A percentile compares a stretch with the other conserved stretches of the same genome.
Conservation (phyloP, 2,329 filamentous ascomycete genomes). For the Fusarium sororula region DNA sequence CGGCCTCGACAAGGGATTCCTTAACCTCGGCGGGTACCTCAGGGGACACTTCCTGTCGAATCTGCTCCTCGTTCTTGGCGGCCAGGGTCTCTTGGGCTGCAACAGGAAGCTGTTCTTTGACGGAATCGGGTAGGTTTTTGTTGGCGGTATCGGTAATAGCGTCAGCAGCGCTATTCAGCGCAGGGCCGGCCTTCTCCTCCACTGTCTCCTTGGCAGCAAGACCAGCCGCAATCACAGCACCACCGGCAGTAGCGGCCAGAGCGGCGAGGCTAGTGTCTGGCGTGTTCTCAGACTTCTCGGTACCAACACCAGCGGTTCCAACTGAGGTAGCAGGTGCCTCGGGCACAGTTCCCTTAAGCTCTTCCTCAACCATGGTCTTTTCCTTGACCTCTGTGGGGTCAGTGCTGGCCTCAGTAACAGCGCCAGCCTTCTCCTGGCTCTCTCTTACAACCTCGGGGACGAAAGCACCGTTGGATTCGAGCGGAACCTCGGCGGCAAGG, state of each 20-base stretch:
- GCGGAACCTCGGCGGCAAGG: constrained; percentile 73
- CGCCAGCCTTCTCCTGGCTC: constrained; percentile 73
- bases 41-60: constrained; percentile 56
- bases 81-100: constrained; percentile 60
- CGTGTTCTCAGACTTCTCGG: constrained; percentile 60
- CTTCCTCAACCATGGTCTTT: constrained; percentile 76
- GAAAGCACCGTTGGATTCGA: constrained; percentile 59
- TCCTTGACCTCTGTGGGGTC: constrained; percentile 72
- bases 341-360: constrained; percentile 74
- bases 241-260: constrained; percentile 49
- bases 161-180: constrained; percentile 49
- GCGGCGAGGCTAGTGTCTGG: constrained; percentile 53
- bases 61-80: constrained; percentile 53
- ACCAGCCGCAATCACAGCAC: constrained; percentile 44
- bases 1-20: constrained; percentile 66
- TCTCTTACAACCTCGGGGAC: constrained; percentile 69
- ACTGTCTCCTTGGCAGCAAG: constrained; percentile 47
- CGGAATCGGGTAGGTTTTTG: constrained; percentile 62
- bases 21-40: constrained; percentile 66
- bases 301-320: constrained; percentile 61
- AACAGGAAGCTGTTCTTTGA: constrained; percentile 61
- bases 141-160: constrained; percentile 52
- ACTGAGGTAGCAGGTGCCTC: constrained; percentile 67
- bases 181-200: constrained; percentile 50
- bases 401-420: constrained; percentile 73